These are phyloP conservation scores for Tillandsia leiboldiana DNA, from an alignment of 176 grass and related monocot species.

Conservation along the genomic window DNA sequence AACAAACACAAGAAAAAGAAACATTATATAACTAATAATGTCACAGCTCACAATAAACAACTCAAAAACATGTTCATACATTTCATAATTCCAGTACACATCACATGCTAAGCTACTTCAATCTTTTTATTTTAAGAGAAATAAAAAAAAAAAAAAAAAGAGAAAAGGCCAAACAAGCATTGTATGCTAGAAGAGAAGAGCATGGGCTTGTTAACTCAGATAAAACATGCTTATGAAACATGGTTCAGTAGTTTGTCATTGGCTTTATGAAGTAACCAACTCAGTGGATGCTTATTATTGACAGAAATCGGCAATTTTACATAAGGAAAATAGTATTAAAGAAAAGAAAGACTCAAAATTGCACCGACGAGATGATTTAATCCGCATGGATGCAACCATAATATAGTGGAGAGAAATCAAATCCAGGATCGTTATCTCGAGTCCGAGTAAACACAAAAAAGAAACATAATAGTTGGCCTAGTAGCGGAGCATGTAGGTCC, in stretches of 20 bases:
- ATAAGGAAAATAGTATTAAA: slow-evolving; percentile 15
- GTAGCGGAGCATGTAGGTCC: slow-evolving; percentile 93
- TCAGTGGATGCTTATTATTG: slow-evolving; percentile 57
- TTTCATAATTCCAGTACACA: no score
- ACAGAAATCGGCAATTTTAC: slow-evolving; percentile 32
- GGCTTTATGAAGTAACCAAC: slow-evolving; percentile 20
- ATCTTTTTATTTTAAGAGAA: no score
- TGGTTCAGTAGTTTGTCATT: background rate
- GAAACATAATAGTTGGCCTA: slow-evolving; percentile 34
- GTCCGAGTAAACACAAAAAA: slow-evolving; percentile 31
- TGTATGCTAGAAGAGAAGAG: no score
- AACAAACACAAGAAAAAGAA: no score
- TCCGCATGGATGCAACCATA: slow-evolving; percentile 31
- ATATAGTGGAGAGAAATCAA: slow-evolving; percentile 24
- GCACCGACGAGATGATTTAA: slow-evolving; percentile 21
- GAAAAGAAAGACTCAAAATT: slow-evolving; percentile 44
- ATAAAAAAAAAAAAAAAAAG: no score
- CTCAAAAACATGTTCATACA: no score
- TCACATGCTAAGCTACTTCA: no score
- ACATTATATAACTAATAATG: no score
- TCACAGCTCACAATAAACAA: no score
- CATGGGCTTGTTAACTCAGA: no score
- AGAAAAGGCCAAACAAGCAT: no score
- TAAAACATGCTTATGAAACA: no score
- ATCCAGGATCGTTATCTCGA: background rate